Evolutionary conservation across 495 filamentous ascomycete genomes (phyloP).

Genomic region (Bryoglossum gracile): DNA sequence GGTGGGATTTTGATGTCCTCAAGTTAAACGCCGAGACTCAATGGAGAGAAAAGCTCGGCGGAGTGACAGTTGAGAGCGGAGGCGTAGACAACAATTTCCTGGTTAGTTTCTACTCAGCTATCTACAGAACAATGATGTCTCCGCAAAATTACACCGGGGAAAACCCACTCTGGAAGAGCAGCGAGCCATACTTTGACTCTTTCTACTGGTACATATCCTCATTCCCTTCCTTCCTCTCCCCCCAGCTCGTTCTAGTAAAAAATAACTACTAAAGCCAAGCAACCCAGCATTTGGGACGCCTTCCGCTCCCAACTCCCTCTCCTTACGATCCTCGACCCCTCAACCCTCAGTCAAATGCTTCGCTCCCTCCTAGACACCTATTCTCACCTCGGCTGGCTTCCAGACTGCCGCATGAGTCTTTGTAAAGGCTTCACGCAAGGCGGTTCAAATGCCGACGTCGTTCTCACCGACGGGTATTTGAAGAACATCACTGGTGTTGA

Average conservation of each 20-base stretch:
- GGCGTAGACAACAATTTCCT: slow-evolving; percentile 47
- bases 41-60: slow-evolving; percentile 57
- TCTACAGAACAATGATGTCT: slow-evolving; percentile 62
- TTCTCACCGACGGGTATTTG: slow-evolving; percentile 45
- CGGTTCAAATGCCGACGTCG: slow-evolving; percentile 68
- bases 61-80: slow-evolving; percentile 46
- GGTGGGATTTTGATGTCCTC: slow-evolving; percentile 56
- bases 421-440: slow-evolving; percentile 71
- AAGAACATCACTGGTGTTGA: slow-evolving; percentile 61
- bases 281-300: slow-evolving; percentile 68
- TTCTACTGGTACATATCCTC: slow-evolving; percentile 41
- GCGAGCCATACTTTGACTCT: slow-evolving; percentile 71
- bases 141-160: slow-evolving; percentile 76
- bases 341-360: slow-evolving; percentile 58
- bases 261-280: no score
- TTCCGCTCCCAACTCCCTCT: slow-evolving; percentile 65
- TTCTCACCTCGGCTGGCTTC: slow-evolving; percentile 33
- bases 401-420: slow-evolving; percentile 38
- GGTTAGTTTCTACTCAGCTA: slow-evolving; percentile 59
- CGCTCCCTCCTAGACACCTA: slow-evolving; percentile 66
- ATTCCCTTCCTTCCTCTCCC: no score
- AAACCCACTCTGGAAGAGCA: slow-evolving; percentile 62
- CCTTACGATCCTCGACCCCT: slow-evolving; percentile 59
- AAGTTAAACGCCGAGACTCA: slow-evolving; percentile 43
- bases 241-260: no score